phyloP scores from a whole-genome alignment of 108 stramenopile species.

The Cylindrotheca closterium region DNA sequence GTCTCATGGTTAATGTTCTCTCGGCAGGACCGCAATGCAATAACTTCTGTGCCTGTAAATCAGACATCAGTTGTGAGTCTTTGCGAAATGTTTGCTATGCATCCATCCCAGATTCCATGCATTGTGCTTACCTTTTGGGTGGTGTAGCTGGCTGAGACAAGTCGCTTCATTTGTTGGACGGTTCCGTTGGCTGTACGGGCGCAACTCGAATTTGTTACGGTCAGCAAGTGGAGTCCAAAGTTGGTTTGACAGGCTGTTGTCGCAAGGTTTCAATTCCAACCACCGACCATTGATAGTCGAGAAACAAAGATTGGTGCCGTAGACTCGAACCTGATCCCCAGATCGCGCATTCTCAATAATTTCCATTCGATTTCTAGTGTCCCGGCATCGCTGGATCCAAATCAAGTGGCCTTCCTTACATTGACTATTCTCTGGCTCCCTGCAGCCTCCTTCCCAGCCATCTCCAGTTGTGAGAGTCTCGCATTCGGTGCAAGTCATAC shows the following conservation, averaged over 20 bases:
- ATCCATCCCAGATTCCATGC: too few relatives aligned
- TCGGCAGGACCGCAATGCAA: background rate
- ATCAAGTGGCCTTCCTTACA: background rate
- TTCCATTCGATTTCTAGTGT: background rate
- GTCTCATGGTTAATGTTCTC: background rate
- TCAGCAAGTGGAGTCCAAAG: background rate
- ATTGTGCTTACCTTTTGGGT: too few relatives aligned
- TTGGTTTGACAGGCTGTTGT: background rate
- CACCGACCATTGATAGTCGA: background rate
- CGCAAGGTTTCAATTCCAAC: background rate
- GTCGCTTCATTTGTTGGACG: background rate
- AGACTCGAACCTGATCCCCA: background rate
- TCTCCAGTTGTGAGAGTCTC: background rate
- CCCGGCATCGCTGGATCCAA: background rate
- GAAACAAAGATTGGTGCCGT: background rate
- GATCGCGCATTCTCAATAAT: background rate
- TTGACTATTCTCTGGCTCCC: background rate
- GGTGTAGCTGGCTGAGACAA: background rate
- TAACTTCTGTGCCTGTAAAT: background rate
- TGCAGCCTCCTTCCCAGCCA: background rate
- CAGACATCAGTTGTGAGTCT: too few relatives aligned
- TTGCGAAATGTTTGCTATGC: too few relatives aligned
- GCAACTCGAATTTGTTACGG: background rate
- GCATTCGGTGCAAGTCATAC: background rate
- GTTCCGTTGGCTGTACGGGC: background rate